Base-by-base conservation (phyloP, 345 rosid genomes). In the Dimocarpus longan region DNA sequence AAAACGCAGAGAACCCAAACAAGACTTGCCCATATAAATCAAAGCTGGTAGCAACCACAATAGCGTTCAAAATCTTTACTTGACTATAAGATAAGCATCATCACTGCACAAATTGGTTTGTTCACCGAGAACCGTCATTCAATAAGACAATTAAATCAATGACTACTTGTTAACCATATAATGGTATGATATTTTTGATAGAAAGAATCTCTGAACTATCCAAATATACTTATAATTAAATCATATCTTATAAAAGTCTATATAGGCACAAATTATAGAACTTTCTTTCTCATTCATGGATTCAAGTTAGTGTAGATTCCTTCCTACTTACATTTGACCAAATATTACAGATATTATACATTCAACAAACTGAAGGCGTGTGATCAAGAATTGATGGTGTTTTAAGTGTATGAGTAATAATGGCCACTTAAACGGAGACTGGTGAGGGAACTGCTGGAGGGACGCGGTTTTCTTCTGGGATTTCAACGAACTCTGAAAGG, bases 401-500 rank as follows among this genome's bases (percentile, higher is more conserved):
- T 12, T 54, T 10, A 37, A 26, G 43, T 18, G 28, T 64, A 28
- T 56, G 8, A n/a, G 42, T 21, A 37, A 84, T 32, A 32, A 3
- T 26, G 28, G 28, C 26, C 52, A 66, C 72, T 80, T 81, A 89
- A 76, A 88, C 91, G 18, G 95, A 54, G 32, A 90, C 85, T 15
- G 94, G 88, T 6, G 91, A 6, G 7, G 94, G 88, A 12, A 88
- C 87, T 5, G 89, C 32, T 24, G 95, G 81, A 79, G 89, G 7
- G 40, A 93, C 97, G 48, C 86, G 81, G 78, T 96, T 96, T 74
- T 94, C 98, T 0, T 62, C 87, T 5, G 99, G 99, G 71, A 96
- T 94, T 82, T 96, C 99, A 0, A 86, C 91, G 80, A 96, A 96
- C 79, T 94, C 97, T 0, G 99, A 91, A 32, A 96, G 95, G 77